Conservation (phyloP, 495 filamentous ascomycete species). For the Copromyces sp. region DNA sequence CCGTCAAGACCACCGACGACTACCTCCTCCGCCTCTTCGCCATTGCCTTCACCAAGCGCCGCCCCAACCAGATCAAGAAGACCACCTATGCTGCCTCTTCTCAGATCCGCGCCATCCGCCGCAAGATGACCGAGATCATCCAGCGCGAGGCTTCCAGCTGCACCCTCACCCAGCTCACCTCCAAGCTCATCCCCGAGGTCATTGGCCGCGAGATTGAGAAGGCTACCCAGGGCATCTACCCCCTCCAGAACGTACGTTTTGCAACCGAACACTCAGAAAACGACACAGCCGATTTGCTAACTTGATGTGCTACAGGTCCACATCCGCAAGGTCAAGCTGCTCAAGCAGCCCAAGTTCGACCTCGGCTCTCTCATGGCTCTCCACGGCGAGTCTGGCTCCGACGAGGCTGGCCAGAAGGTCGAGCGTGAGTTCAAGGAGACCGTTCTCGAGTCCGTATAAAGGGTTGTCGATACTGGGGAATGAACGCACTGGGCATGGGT, state of each 20-base stretch:
- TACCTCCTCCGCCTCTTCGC: conserved; percentile 97
- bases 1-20: conserved; percentile 98
- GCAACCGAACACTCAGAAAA: not conserved
- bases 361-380: conserved; percentile 88
- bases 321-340: conserved; percentile 98
- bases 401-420: conserved; percentile 96
- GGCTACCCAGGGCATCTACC: conserved; percentile 97
- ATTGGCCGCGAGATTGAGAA: conserved; percentile 99
- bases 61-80: conserved; percentile 99
- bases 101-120: conserved; percentile 92
- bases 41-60: conserved; percentile 97
- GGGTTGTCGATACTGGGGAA: conserved; percentile 28
- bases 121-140: conserved; percentile 99
- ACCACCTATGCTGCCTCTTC: conserved; percentile 94
- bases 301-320: conserved; percentile 58
- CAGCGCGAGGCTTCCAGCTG: conserved; percentile 88
- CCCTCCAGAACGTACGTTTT: conserved; percentile 84
- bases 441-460: conserved; percentile 87
- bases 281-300: conserved; percentile 8
- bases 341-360: conserved; percentile 97
- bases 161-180: conserved; percentile 86
- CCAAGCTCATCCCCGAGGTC: conserved; percentile 97
- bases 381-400: conserved; percentile 92
- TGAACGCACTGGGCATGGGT: conserved; percentile 37
- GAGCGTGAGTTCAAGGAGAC: conserved; percentile 98